Conservation (phyloP, 148 eudicot genomes). For the Euryodendron excelsum region DNA sequence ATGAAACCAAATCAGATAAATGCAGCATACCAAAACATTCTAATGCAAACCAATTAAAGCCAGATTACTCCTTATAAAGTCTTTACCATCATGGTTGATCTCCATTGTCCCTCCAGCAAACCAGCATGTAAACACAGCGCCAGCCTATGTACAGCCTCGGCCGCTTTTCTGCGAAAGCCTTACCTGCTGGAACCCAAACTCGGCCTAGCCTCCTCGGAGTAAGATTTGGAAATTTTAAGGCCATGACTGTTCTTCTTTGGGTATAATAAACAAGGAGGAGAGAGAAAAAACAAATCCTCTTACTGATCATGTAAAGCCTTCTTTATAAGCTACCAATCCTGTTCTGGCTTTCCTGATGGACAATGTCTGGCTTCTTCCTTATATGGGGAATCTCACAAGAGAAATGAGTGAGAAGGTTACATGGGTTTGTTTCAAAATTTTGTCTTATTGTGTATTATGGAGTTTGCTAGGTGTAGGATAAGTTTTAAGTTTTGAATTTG, state of each 20-base stretch:
- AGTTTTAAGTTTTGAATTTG: neutral
- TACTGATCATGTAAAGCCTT: too few species aligned
- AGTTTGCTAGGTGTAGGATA: neutral
- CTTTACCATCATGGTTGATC: neutral
- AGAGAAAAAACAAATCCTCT: too few species aligned
- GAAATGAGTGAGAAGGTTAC: neutral
- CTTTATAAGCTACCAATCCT: too few species aligned
- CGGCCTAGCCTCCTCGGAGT: neutral
- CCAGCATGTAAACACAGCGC: neutral
- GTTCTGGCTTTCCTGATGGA: too few species aligned
- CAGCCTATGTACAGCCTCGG: neutral
- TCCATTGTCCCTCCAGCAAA: neutral
- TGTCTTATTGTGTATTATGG: neutral
- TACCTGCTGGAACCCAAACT: neutral
- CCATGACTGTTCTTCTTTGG: neutral
- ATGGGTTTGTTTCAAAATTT: neutral
- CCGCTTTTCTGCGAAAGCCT: neutral
- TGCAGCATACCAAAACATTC: neutral
- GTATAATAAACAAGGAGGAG: neutral
- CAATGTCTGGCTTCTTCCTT: too few species aligned
- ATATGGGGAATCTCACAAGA: neutral
- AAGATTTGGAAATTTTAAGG: neutral
- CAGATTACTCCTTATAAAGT: too few species aligned
- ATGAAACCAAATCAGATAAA: too few species aligned
- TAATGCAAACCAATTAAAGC: neutral